Base-by-base conservation (phyloP, 2,329 filamentous ascomycete species). In the Metarhizium robertsii region DNA sequence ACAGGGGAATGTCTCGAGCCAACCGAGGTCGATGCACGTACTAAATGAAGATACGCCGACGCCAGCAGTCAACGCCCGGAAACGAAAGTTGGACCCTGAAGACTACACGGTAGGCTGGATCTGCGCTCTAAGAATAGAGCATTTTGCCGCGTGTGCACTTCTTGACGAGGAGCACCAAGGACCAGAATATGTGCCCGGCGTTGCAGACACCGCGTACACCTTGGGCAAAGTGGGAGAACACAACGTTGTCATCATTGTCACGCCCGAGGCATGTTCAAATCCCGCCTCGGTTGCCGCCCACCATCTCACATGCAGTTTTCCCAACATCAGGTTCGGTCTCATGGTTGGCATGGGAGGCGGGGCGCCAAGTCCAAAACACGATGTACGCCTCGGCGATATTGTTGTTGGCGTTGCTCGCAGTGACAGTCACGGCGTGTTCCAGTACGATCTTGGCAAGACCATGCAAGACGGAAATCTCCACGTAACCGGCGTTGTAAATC, bases 81-180 rank as follows among this genome's bases (percentile, higher is more conserved):
- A 45, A 16, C 42, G 13, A 45, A 45, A 6, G 42, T 45, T 45
- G 42, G 42, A 45, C 13, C 42, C 13, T 45, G n/a, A 11, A 18
- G 13, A 45, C 40, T 76, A 75, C 53, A 72, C 65, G 0, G 65
- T 76, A 5, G 74, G 71, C 18, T 76, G 73, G 73, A 74, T 78
- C 6, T 76, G 71, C 54, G 71, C 73, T 13, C 53, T 75, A 2
- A 13, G 4, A 0, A 63, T 58, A 0, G 74, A 77, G 53, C 64
- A 61, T 47, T 61, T 68, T 50, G 73, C 73, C 3, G 73, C 73
- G 25, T 25, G 25, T 25, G 25, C 25, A 25, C 25, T 25, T 25
- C 25, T 25, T 25, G 25, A 25, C 3, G 25, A 25, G 25, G 25
- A 25, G 25, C 25, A 25, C 25, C 25, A 25, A 25, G 25, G 25